phyloP scores from a whole-genome alignment of 371 early-diverging fungal species.

The Mycotypha africana region DNA sequence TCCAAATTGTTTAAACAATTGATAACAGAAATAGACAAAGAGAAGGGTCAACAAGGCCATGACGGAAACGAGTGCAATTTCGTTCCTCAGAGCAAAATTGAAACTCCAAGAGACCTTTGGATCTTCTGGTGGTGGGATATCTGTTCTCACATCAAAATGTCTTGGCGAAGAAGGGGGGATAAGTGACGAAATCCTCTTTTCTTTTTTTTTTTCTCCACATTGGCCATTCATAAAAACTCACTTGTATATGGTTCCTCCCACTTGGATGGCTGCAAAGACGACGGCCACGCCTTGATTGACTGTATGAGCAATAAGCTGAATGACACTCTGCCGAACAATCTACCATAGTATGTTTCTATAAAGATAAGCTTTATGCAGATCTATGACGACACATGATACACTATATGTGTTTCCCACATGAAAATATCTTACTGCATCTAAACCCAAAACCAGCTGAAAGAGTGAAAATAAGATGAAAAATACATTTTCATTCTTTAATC shows the following conservation, averaged over 20 bases:
- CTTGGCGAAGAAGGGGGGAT: too few species aligned
- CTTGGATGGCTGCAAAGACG: constrained; percentile 38
- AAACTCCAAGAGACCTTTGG: constrained; percentile 15
- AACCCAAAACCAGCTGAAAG: constrained; percentile 40
- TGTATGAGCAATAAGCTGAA: constrained; percentile 41
- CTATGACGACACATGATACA: too few species aligned
- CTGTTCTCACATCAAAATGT: constrained; percentile 13
- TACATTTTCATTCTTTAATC: constrained; percentile 42
- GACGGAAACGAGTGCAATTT: constrained; percentile 24
- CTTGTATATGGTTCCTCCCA: constrained; percentile 36
- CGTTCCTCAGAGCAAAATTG: constrained; percentile 24
- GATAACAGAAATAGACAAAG: constrained; percentile 24
- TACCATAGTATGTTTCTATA: too few species aligned
- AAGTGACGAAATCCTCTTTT: too few species aligned
- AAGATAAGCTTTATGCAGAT: too few species aligned
- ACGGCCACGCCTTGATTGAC: constrained; percentile 25
- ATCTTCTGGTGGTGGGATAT: constrained; percentile 5
- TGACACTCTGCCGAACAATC: constrained; percentile 45
- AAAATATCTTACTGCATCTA: constrained; percentile 44
- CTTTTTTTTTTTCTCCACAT: background rate
- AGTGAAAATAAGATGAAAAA: constrained; percentile 40
- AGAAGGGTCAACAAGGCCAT: constrained; percentile 19
- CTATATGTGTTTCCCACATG: too few species aligned
- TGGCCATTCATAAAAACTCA: constrained; percentile 5
- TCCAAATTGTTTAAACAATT: constrained; percentile 37